Evolutionary conservation across 495 filamentous ascomycete genomes (phyloP).

Genomic region (Podospora fimiseda): DNA sequence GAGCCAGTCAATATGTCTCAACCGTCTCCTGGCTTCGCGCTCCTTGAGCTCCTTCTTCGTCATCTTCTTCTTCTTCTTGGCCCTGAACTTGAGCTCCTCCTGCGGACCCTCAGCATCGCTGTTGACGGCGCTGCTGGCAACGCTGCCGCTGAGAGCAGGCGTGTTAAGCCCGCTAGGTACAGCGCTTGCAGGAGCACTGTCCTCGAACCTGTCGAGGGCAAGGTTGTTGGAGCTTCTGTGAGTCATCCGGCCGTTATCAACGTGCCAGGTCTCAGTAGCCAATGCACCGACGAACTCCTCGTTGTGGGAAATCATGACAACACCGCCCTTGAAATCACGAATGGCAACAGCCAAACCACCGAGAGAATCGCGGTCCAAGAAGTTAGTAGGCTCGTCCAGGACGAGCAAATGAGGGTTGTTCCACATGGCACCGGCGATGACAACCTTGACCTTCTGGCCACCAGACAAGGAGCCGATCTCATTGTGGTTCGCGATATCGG

Average conservation of each 20-base stretch:
- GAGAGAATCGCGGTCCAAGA: slow-evolving; percentile 94
- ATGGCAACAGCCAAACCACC: slow-evolving; percentile 94
- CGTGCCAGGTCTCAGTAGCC: slow-evolving; percentile 90
- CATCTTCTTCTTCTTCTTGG: slow-evolving; percentile 95
- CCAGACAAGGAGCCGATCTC: slow-evolving; percentile 94
- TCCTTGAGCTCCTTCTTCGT: slow-evolving; percentile 95
- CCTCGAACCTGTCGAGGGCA: slow-evolving; percentile 78
- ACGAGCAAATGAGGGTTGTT: slow-evolving; percentile 97
- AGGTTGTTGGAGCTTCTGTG: slow-evolving; percentile 72
- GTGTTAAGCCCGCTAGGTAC: slow-evolving; percentile 42
- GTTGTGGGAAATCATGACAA: slow-evolving; percentile 99
- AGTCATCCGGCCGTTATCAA: slow-evolving; percentile 77
- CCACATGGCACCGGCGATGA: slow-evolving; percentile 97
- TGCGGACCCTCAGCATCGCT: slow-evolving; percentile 69
- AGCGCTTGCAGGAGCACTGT: slow-evolving; percentile 37
- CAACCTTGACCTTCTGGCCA: slow-evolving; percentile 99
- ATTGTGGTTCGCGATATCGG: slow-evolving; percentile 98
- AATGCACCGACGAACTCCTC: slow-evolving; percentile 96
- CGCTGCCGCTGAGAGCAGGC: slow-evolving; percentile 29
- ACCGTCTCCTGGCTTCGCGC: slow-evolving; percentile 72
- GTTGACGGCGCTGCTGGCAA: slow-evolving; percentile 61
- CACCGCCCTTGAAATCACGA: slow-evolving; percentile 94
- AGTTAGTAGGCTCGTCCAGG: slow-evolving; percentile 98
- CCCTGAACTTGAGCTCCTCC: slow-evolving; percentile 77
- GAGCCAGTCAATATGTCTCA: slow-evolving; percentile 95